Percentiles rank a stretch among this genome's conserved stretches.
Conservation (phyloP, 2,329 filamentous ascomycete genomes). For the Colletotrichum tofieldiae region DNA sequence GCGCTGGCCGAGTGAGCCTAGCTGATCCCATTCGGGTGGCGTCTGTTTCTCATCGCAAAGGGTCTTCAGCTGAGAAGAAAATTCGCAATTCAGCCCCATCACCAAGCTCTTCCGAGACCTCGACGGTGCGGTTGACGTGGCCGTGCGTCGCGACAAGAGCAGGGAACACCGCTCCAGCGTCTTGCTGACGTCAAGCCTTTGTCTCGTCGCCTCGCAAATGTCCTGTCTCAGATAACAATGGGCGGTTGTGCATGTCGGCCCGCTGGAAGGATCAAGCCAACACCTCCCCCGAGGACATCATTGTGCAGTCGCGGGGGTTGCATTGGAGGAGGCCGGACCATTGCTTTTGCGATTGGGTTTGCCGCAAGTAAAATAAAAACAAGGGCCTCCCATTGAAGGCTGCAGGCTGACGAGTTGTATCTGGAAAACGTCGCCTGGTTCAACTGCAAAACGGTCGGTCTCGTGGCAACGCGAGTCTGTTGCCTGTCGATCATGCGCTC, state of each 20-base stretch:
- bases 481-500: conserved; percentile 4
- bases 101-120: background rate
- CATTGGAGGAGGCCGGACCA: background rate
- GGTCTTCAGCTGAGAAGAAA: background rate
- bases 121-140: conserved; percentile 20
- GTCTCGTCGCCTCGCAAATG: conserved; percentile 6
- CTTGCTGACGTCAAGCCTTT: conserved; percentile 22
- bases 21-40: background rate
- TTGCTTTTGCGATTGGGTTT: conserved; percentile 21
- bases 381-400: conserved; percentile 5
- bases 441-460: conserved; percentile 9
- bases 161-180: background rate
- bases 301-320: conserved; percentile 12
- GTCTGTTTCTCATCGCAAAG: background rate
- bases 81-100: background rate
- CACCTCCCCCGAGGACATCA: conserved; percentile 6
- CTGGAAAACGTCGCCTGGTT: conserved; percentile 17
- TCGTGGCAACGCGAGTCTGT: conserved; percentile 4
- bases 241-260: conserved; percentile 3
- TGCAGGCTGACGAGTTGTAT: conserved; percentile 27
- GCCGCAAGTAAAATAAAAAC: background rate
- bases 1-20: background rate
- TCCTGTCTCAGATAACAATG: conserved; percentile 15
- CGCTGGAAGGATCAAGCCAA: background rate
- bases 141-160: conserved; percentile 23